These are phyloP conservation scores for Pleurotus pulmonarius DNA, from an alignment of 768 basidiomycete genomes.

Conservation along the genomic window DNA sequence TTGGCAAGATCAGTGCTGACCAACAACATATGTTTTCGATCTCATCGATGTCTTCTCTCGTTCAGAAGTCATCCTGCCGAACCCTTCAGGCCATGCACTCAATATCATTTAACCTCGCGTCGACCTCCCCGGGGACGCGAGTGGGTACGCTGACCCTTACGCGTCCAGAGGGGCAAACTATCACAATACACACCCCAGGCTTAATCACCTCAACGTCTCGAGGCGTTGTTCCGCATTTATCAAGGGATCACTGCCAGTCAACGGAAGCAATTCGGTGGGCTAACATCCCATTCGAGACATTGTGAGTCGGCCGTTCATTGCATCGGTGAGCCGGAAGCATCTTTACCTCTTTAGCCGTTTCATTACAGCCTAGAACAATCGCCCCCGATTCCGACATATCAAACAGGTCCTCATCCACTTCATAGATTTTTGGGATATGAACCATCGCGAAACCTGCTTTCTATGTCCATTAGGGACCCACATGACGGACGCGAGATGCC, in stretches of 20 bases:
- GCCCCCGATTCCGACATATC: slow-evolving; percentile 65
- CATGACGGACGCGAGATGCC: slow-evolving; percentile 65
- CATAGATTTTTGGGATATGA: slow-evolving; percentile 63
- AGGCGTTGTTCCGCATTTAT: slow-evolving; percentile 72
- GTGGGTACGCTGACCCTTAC: slow-evolving; percentile 27
- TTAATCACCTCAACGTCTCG: slow-evolving; percentile 64
- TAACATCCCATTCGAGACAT: slow-evolving; percentile 75
- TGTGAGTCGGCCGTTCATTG: slow-evolving; percentile 50
- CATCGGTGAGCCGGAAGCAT: neutral
- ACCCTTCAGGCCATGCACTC: neutral
- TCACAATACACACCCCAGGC: slow-evolving; percentile 57
- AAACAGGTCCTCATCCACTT: slow-evolving; percentile 47
- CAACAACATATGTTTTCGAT: too few species aligned
- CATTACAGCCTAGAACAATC: slow-evolving; percentile 53
- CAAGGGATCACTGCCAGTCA: slow-evolving; percentile 50
- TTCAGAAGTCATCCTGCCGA: too few species aligned
- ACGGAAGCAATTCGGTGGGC: slow-evolving; percentile 57
- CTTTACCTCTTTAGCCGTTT: slow-evolving; percentile 4
- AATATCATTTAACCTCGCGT: neutral
- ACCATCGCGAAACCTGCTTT: slow-evolving; percentile 44
- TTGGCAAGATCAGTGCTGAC: too few species aligned
- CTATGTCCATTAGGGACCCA: slow-evolving; percentile 65
- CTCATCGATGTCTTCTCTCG: too few species aligned
- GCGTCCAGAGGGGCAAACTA: slow-evolving; percentile 13
- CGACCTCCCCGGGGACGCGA: slow-evolving; percentile 27